phyloP scores from a whole-genome alignment of 169 alveolate species.

The Plasmodium vinckei region DNA sequence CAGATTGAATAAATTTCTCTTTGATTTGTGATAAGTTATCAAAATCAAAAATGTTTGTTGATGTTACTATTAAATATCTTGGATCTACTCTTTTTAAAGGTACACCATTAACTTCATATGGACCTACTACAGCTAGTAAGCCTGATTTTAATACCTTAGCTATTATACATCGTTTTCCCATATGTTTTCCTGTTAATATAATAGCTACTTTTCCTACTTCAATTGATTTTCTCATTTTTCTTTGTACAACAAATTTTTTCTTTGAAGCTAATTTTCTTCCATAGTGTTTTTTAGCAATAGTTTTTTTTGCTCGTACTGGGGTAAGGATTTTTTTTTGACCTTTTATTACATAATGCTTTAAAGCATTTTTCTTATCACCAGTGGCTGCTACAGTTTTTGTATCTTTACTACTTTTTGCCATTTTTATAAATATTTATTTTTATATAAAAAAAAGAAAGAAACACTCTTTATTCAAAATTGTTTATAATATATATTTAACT shows the following conservation, averaged over 20 bases:
- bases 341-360: conserved; percentile 28
- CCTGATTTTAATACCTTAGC: conserved; percentile 95
- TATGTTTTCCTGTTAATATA: conserved; percentile 95
- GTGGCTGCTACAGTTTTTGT: neutral
- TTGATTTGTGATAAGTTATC: conserved; percentile 82
- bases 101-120: conserved; percentile 96
- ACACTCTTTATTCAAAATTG: too few relatives aligned
- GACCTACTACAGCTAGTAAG: conserved; percentile 96
- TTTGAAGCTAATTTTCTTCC: conserved; percentile 79
- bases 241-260: conserved; percentile 81
- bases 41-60: conserved; percentile 91
- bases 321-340: conserved; percentile 30
- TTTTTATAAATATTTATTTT: neutral
- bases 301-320: conserved; percentile 62
- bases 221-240: conserved; percentile 87
- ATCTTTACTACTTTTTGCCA: conserved; percentile 10
- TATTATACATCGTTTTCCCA: conserved; percentile 98
- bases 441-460: too few relatives aligned
- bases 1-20: conserved; percentile 79
- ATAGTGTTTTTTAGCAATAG: conserved; percentile 50
- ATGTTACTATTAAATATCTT: conserved; percentile 96
- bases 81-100: conserved; percentile 98
- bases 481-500: too few relatives aligned
- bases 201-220: conserved; percentile 95
- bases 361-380: neutral